Base-by-base conservation (phyloP, 345 rosid species). In the Anacardium occidentale region DNA sequence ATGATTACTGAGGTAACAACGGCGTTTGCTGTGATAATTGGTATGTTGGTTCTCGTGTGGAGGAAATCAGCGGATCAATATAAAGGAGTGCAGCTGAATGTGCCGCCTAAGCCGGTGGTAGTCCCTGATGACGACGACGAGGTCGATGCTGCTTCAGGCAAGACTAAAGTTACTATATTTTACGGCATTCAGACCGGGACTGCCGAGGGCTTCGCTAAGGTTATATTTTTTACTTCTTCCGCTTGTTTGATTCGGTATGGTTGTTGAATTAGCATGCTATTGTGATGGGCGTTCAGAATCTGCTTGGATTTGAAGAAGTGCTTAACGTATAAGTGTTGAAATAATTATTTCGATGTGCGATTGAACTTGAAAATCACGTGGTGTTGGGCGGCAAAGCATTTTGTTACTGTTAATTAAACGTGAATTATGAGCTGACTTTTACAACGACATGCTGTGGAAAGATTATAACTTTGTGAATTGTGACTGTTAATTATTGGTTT, bases 161-260 rank as follows among this genome's bases (percentile, higher is more conserved):
- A 84, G 85, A 85, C 78, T 14, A 83, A 83, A 55, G 92, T 91
- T 75, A 81, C 90, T 64, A 75, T 91, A 64, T 83, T 91, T 75
- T 91, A 80, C 66, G 97, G 93, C 64, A 91, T 94, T 7, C 97
- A 91, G 81, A 91, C 97, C 51, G 94, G 97, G 42, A 91, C 93
- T 0, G 94, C 97, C 2, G 97, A 87, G 73, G 97, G 94, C 29
- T 89, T 89, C 67, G 87, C 97, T 22, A 89, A 89, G 91, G 94
- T 91, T 50, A 15, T 26, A 15, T n/a, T 25, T 56, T 50, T 15
- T 21, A n/a, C 20, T 29, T 3, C 21, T 20, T 14, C 25, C 0
- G 13, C 14, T 37, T 22, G 14, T 42, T 42, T 68, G 5, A 13
- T 29, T 53, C 53, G 21, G 54, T 22, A 24, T 7, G 3, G 48